phyloP scores from a whole-genome alignment of 2,329 filamentous ascomycete genomes.

The Fusarium denticulatum region DNA sequence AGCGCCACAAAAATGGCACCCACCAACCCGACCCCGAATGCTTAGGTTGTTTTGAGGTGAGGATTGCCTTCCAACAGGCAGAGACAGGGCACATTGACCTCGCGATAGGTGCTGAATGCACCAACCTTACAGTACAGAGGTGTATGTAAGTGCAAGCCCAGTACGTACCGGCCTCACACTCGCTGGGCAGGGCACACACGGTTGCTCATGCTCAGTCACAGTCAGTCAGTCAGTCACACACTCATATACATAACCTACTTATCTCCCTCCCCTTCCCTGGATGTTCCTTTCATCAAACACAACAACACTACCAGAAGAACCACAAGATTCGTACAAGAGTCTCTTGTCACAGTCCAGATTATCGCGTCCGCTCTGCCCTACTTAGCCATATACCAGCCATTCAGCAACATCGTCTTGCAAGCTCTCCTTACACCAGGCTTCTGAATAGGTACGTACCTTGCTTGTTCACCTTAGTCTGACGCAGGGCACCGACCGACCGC shows the following conservation, averaged over 20 bases:
- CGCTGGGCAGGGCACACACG: not conserved
- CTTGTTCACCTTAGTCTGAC: constrained; percentile 1
- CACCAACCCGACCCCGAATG: not conserved
- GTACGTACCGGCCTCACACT: constrained; percentile 34
- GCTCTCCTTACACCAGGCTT: constrained; percentile 42
- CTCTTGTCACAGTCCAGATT: constrained; percentile 69
- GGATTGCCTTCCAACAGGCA: constrained; percentile 10
- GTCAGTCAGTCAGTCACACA: constrained; percentile 30
- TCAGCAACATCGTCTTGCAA: constrained; percentile 41
- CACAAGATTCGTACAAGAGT: constrained; percentile 64
- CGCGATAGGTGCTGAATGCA: constrained; percentile 8
- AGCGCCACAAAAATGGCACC: not conserved
- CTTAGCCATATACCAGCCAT: constrained; percentile 44
- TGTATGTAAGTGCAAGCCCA: not conserved
- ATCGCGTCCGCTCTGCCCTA: constrained; percentile 62
- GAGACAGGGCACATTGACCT: constrained; percentile 21
- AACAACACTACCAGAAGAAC: constrained; percentile 61
- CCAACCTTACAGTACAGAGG: not conserved
- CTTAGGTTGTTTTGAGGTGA: not conserved
- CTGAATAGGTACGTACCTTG: constrained; percentile 48
- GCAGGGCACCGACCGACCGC: constrained; percentile 9
- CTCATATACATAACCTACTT: constrained; percentile 38
- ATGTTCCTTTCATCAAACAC: constrained; percentile 54
- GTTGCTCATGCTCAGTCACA: not conserved
- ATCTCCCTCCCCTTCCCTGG: constrained; percentile 47